Evolutionary conservation across 305 asterid genomes (phyloP).

Genomic region (Fraxinus floribunda): DNA sequence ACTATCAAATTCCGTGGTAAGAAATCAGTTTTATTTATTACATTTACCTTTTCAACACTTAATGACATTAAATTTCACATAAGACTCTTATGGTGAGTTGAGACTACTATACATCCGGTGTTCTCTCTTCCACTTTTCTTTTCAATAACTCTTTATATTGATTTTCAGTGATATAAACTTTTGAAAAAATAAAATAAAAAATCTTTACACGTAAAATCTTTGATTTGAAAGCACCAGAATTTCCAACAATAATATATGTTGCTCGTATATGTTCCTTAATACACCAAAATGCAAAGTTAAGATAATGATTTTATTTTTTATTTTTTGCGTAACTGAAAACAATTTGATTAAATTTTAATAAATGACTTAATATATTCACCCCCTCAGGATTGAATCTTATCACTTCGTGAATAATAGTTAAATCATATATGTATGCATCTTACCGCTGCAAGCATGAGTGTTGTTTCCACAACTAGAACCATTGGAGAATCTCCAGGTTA

Average conservation of each 20-base stretch:
- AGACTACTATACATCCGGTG: not conserved
- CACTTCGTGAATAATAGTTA: not conserved
- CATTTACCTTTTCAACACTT: not conserved
- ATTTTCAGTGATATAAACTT: not conserved
- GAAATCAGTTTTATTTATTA: not conserved
- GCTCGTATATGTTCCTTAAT: not conserved
- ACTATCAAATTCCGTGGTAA: conserved; percentile 76
- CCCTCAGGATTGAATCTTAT: not conserved
- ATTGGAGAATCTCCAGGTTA: not conserved
- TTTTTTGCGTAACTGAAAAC: not conserved
- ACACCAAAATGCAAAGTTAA: not conserved
- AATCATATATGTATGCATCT: not conserved
- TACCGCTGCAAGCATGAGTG: not conserved
- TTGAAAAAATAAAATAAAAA: too few species aligned
- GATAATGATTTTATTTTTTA: too few species aligned
- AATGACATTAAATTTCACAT: not conserved
- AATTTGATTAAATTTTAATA: not conserved
- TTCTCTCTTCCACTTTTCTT: not conserved
- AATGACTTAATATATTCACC: not conserved
- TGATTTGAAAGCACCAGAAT: not conserved
- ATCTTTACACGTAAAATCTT: not conserved
- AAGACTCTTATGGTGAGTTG: not conserved
- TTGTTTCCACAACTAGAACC: not conserved
- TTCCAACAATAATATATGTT: not conserved
- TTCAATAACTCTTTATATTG: not conserved